phyloP scores from a whole-genome alignment of 2,329 filamentous ascomycete genomes.

The Claviceps sp. region DNA sequence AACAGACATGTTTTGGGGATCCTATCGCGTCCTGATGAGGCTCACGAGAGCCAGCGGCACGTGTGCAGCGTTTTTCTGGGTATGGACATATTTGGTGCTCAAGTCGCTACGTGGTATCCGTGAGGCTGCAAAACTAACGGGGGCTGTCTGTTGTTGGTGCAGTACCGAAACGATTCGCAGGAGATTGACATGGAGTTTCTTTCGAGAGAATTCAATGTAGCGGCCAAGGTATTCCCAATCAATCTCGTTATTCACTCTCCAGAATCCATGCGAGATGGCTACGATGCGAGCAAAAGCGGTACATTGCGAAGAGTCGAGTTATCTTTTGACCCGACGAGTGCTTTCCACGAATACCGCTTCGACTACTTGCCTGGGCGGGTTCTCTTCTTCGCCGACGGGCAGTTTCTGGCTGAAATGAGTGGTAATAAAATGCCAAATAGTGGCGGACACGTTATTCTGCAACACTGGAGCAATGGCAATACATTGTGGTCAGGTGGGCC shows the following conservation, averaged over 20 bases:
- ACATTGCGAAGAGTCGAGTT: constrained; percentile 46
- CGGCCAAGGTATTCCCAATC: constrained; percentile 40
- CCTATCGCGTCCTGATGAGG: constrained; percentile 55
- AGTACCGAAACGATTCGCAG: constrained; percentile 68
- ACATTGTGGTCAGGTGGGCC: constrained; percentile 58
- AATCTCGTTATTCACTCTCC: constrained; percentile 66
- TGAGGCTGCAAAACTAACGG: neutral
- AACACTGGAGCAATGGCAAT: constrained; percentile 71
- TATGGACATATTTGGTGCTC: constrained; percentile 16
- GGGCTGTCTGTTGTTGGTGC: constrained; percentile 17
- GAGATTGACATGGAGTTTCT: constrained; percentile 76
- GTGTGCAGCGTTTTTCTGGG: constrained; percentile 71
- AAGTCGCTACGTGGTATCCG: neutral
- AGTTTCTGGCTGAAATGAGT: constrained; percentile 40
- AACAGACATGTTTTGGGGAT: constrained; percentile 54
- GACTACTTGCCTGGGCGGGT: constrained; percentile 54
- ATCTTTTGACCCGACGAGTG: constrained; percentile 50
- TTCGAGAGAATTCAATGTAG: constrained; percentile 45
- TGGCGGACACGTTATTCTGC: constrained; percentile 54
- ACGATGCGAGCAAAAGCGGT: constrained; percentile 45
- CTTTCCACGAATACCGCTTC: constrained; percentile 68
- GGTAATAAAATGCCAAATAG: constrained; percentile 43
- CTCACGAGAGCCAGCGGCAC: constrained; percentile 49
- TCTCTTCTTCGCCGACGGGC: constrained; percentile 55
- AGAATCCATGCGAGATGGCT: constrained; percentile 43